A percentile compares a stretch with the other conserved stretches of the same genome.
Evolutionary conservation across 1,284 basidiomycete species (phyloP).

Genomic region (Wallemia mellicola): DNA sequence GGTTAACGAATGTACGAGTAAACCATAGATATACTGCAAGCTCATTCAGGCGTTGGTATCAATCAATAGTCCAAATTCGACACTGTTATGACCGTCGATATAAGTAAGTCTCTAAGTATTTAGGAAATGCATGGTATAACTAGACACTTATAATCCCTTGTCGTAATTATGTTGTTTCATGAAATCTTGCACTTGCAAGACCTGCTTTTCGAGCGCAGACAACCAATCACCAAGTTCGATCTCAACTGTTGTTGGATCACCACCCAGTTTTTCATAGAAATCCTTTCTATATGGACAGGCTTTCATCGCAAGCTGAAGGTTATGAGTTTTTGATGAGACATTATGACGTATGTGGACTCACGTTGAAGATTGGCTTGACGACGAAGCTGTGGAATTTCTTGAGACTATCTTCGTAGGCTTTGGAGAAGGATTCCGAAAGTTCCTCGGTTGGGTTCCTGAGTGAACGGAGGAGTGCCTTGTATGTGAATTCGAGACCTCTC

Average conservation of each 20-base stretch:
- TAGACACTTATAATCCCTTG: neutral
- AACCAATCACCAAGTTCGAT: slow-evolving; percentile 52
- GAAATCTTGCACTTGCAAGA: slow-evolving; percentile 36
- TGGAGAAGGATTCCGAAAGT: slow-evolving; percentile 43
- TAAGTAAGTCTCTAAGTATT: too few species aligned
- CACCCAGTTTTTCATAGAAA: slow-evolving; percentile 67
- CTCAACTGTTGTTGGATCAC: slow-evolving; percentile 34
- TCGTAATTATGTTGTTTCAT: neutral
- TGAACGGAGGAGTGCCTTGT: slow-evolving; percentile 43
- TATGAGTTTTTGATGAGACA: too few species aligned
- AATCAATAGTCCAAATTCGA: too few species aligned
- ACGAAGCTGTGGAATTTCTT: slow-evolving; percentile 69
- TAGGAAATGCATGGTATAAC: too few species aligned
- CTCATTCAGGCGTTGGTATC: too few species aligned
- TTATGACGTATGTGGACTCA: too few species aligned
- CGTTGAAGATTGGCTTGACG: slow-evolving; percentile 55
- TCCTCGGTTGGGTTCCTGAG: slow-evolving; percentile 39
- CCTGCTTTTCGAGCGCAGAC: slow-evolving; percentile 34
- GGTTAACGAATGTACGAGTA: too few species aligned
- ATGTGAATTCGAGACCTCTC: slow-evolving; percentile 70
- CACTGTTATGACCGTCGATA: too few species aligned
- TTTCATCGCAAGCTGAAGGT: slow-evolving; percentile 89
- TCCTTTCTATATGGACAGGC: slow-evolving; percentile 73
- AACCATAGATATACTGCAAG: too few species aligned
- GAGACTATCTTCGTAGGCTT: slow-evolving; percentile 52